These are phyloP conservation scores for Piromyces finnis DNA, from an alignment of 192 early-diverging fungal genomes.

Conservation along the genomic window DNA sequence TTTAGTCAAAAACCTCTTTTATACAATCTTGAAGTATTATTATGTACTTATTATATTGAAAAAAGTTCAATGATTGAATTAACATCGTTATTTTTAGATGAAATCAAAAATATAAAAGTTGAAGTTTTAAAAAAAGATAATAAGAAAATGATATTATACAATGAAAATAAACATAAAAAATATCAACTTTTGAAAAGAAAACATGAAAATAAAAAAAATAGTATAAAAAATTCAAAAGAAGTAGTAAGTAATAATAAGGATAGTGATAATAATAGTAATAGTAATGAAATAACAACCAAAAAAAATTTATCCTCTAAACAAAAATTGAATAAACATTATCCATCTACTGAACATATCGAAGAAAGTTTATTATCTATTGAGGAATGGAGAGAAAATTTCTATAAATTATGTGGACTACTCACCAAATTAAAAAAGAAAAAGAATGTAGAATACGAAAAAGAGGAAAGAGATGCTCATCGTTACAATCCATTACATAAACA, in stretches of 20 bases:
- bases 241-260: no score
- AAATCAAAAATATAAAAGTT: neutral
- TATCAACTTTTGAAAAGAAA: neutral
- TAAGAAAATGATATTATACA: neutral
- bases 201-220: neutral
- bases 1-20: neutral
- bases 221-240: no score
- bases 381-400: neutral
- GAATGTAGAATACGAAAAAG: neutral
- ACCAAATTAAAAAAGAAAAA: neutral
- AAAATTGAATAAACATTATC: neutral
- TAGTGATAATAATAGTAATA: neutral
- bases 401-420: neutral
- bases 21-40: neutral
- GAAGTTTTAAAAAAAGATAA: neutral
- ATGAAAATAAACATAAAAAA: neutral
- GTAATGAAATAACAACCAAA: neutral
- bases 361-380: neutral
- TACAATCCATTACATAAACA: neutral
- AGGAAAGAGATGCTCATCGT: neutral
- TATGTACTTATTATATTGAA: neutral
- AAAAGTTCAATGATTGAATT: neutral
- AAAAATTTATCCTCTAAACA: neutral
- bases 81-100: neutral
- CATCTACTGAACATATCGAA: neutral